These are phyloP conservation scores for Fusarium sp. DNA, from an alignment of 2,329 filamentous ascomycete species.

Conservation along the genomic window DNA sequence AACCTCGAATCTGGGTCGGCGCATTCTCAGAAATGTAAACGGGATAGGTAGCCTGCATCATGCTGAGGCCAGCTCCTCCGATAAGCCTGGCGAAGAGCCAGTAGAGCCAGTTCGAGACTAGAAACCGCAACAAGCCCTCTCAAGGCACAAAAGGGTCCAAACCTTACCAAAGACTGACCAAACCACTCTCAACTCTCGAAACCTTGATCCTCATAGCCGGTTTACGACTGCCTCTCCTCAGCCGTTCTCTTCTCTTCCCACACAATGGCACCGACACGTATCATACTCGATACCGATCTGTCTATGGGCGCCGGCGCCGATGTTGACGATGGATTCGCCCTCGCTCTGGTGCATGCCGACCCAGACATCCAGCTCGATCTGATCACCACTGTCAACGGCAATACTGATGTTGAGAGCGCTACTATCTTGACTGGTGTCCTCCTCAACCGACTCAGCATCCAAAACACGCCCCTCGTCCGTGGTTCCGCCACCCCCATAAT, in stretches of 20 bases:
- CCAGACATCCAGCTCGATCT: constrained; percentile 77
- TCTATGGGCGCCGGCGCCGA: constrained; percentile 65
- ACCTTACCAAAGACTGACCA: background rate
- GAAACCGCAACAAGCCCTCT: background rate
- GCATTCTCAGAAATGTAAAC: background rate
- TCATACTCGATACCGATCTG: constrained; percentile 25
- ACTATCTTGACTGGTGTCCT: constrained; percentile 47
- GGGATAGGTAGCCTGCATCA: constrained; percentile 51
- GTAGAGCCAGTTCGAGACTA: constrained; percentile 45
- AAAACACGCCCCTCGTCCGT: constrained; percentile 10
- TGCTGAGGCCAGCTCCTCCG: constrained; percentile 66
- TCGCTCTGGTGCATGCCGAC: constrained; percentile 53
- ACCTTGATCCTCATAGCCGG: background rate
- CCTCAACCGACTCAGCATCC: constrained; percentile 9
- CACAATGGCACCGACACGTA: constrained; percentile 73
- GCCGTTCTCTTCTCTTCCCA: too few relatives aligned
- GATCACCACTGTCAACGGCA: constrained; percentile 83
- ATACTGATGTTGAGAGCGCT: constrained; percentile 90
- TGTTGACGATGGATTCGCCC: constrained; percentile 72
- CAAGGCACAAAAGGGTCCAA: background rate
- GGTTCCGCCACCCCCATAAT: constrained; percentile 16
- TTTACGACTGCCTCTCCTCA: too few relatives aligned
- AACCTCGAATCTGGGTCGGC: constrained; percentile 2
- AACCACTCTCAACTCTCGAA: background rate
- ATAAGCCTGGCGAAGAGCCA: constrained; percentile 23